Percentiles rank a stretch among this genome's conserved stretches.
phyloP scores from a whole-genome alignment of 257 asterid species.

The Capsicum rhomboideum region DNA sequence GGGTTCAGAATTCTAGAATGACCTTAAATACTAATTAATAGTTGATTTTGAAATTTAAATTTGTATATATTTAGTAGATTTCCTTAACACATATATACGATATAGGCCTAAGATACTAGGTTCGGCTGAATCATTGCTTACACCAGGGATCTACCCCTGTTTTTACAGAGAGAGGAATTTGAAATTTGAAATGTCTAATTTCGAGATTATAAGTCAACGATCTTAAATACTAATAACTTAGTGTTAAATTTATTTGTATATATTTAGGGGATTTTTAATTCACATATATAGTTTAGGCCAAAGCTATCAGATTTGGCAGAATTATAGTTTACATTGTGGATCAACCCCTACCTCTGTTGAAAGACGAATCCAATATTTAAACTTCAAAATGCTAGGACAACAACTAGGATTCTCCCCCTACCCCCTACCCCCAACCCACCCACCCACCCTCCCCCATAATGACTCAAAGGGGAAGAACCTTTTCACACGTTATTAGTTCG shows the following conservation, averaged over 20 bases:
- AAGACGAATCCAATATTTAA: background rate
- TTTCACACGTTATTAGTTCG: background rate
- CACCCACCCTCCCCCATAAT: background rate
- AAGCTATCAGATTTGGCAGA: background rate
- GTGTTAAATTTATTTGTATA: background rate
- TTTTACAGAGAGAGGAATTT: no score
- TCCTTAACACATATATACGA: background rate
- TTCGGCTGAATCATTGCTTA: background rate
- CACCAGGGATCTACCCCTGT: background rate
- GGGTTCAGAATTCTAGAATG: background rate
- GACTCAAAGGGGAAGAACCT: background rate
- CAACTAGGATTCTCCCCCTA: no score
- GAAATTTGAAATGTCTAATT: background rate
- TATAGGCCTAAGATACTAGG: background rate
- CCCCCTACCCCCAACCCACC: background rate
- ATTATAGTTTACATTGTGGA: background rate
- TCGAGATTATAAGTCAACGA: background rate
- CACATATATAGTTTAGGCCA: background rate
- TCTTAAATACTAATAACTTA: background rate
- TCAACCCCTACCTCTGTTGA: accelerated
- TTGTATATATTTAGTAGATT: background rate
- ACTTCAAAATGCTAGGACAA: background rate
- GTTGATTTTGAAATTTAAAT: background rate
- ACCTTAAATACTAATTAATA: background rate
- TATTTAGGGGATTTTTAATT: background rate